Evolutionary conservation across 768 basidiomycete genomes (phyloP), one percentile per base, ranked within the genome.

Genomic region (Boletus rubroflammeus): DNA sequence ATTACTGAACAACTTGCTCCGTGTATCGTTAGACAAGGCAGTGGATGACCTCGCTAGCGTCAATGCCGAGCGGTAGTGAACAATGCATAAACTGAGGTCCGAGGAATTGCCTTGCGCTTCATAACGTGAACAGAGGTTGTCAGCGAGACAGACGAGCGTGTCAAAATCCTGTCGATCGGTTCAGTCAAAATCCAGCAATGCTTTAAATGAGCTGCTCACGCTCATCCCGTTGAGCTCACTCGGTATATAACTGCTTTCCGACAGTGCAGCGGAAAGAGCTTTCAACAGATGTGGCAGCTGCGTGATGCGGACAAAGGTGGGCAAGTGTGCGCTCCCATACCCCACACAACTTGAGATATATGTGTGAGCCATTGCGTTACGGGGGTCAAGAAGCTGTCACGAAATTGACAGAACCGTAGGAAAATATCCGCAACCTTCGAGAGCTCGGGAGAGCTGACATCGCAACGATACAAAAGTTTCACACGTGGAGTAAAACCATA

Each of bases 61-160:
- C 26, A 67, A 52, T 19, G 67, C 64, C 19, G 64, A 64, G 26
- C 68, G 65, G 21, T 62, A 68, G 54, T 61, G 61, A 29, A 64
- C 56, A 14, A 70, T 61, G 39, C 63, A 64, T 32, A 65, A 47
- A 23, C 63, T 66, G 14, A 70, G 63, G 31, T 67, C 67, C 2
- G 68, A 58, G 0, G 54, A 53, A 13, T 57, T 55, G 2, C 55
- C 60, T 47, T 62, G 52, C 10, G 49, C 47, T 48, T 59, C 62
- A 44, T 65, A 64, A 17, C 67, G 67, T 3, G 60, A 55, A 25
- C 61, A 64, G 32, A 72, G 62, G 21, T 50, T 53, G 47, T 68
- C 67, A 17, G 63, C 67, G 8, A 62, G 60, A 31, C 36, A 56
- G 15, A 63, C 64, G 34, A 69, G 61, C 6, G 54, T 40, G 36